Evolutionary conservation across 768 basidiomycete species (phyloP).

Genomic region (Leccinum uliginosum): DNA sequence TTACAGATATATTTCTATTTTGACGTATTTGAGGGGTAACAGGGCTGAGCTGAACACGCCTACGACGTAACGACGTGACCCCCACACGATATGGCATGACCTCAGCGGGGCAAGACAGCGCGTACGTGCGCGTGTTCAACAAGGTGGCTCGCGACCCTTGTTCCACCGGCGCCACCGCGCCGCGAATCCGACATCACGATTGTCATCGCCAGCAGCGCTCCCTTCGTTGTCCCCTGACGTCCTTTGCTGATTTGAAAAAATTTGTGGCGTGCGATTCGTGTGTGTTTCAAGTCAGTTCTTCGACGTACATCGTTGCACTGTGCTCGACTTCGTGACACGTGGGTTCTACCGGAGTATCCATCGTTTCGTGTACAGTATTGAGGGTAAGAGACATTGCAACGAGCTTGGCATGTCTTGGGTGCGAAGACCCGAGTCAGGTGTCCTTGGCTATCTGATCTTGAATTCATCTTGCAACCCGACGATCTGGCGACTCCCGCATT

Average conservation of each 20-base stretch:
- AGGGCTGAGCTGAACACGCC: not conserved
- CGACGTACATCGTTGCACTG: not conserved
- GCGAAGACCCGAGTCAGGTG: not conserved
- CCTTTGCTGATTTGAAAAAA: not conserved
- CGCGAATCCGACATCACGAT: not conserved
- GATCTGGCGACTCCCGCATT: not conserved
- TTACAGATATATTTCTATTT: not conserved
- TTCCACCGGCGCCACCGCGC: not conserved
- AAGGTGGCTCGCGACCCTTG: not conserved
- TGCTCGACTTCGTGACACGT: not conserved
- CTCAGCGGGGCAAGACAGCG: not conserved
- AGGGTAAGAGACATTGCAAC: not conserved
- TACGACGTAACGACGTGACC: not conserved
- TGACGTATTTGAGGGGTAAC: conserved; percentile 2
- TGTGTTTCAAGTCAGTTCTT: not conserved
- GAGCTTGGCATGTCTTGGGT: not conserved
- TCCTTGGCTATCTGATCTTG: conserved; percentile 4
- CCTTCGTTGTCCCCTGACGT: not conserved
- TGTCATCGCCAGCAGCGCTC: not conserved
- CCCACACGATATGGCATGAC: not conserved
- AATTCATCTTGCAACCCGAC: not conserved
- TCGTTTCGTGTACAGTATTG: not conserved
- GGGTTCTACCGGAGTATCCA: not conserved
- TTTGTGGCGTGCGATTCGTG: not conserved
- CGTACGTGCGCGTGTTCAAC: not conserved